These are phyloP conservation scores for Trichoderma guizhouense DNA, from an alignment of 2,329 filamentous ascomycete species.

Conservation along the genomic window DNA sequence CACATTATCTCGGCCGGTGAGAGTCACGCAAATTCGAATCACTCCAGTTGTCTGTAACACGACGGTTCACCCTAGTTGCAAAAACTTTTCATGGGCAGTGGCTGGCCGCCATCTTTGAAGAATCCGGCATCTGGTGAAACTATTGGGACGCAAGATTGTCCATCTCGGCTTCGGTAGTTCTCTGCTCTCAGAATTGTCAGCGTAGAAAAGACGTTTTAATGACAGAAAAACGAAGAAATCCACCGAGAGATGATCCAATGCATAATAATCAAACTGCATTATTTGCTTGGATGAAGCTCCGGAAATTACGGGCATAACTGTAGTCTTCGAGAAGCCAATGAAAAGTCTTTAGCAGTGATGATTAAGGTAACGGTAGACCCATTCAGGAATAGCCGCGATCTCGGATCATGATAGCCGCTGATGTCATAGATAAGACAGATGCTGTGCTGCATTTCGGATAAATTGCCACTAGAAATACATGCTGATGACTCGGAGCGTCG, in stretches of 20 bases:
- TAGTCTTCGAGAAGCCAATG: not conserved
- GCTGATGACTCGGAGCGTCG: not conserved
- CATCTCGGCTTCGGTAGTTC: not conserved
- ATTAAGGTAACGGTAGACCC: not conserved
- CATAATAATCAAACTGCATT: not conserved
- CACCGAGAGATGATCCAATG: not conserved
- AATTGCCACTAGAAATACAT: not conserved
- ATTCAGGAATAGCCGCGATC: not conserved
- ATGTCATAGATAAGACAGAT: slow-evolving; percentile 7
- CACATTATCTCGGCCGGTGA: not conserved
- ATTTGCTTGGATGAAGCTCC: not conserved
- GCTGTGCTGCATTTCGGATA: not conserved
- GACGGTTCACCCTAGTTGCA: not conserved
- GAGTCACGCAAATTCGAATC: not conserved
- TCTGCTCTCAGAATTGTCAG: not conserved
- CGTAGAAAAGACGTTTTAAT: not conserved
- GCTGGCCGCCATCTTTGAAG: not conserved
- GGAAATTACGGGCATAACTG: not conserved
- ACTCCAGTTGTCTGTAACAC: not conserved
- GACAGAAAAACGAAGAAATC: not conserved
- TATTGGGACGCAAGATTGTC: not conserved
- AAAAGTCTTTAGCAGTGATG: not conserved
- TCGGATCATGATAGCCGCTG: not conserved
- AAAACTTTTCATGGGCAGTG: not conserved
- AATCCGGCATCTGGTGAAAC: not conserved